Evolutionary conservation across 2,329 filamentous ascomycete genomes (phyloP).

Genomic region (Metarhizium robertsii): DNA sequence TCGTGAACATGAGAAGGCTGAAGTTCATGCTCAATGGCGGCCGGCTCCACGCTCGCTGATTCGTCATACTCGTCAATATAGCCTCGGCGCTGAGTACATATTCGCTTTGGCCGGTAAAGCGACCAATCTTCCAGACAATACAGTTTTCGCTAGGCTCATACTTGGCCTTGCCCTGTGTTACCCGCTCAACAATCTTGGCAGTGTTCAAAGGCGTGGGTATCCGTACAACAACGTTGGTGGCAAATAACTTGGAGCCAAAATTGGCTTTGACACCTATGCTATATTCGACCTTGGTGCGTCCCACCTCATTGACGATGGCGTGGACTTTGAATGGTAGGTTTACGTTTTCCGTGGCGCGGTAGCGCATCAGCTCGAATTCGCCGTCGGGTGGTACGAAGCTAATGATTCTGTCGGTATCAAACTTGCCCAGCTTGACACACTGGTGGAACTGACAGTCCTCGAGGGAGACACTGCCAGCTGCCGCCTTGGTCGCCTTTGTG

Average conservation of each 20-base stretch:
- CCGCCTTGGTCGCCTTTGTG: constrained; percentile 87
- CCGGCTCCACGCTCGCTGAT: constrained; percentile 92
- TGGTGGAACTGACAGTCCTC: constrained; percentile 99
- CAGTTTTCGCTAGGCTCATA: constrained; percentile 98
- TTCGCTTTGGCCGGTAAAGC: constrained; percentile 97
- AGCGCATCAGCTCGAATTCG: constrained; percentile 97
- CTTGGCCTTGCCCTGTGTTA: constrained; percentile 93
- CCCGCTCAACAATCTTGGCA: constrained; percentile 83
- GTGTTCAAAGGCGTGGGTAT: constrained; percentile 97
- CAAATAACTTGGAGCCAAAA: constrained; percentile 91
- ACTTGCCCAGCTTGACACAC: constrained; percentile 94
- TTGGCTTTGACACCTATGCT: constrained; percentile 96
- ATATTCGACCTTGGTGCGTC: constrained; percentile 96
- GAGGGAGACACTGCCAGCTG: constrained; percentile 87
- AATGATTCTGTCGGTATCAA: constrained; percentile 93
- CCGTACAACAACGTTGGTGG: constrained; percentile 88
- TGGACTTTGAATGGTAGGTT: constrained; percentile 98
- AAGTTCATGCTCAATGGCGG: constrained; percentile 90
- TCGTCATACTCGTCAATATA: constrained; percentile 90
- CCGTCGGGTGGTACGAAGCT: constrained; percentile 95
- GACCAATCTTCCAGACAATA: constrained; percentile 97
- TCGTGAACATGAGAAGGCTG: constrained; percentile 95
- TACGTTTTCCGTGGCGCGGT: constrained; percentile 95
- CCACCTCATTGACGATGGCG: constrained; percentile 94
- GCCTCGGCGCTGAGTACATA: constrained; percentile 93